phyloP scores from a whole-genome alignment of 148 eudicot species.

The Fagopyrum homotropicum region DNA sequence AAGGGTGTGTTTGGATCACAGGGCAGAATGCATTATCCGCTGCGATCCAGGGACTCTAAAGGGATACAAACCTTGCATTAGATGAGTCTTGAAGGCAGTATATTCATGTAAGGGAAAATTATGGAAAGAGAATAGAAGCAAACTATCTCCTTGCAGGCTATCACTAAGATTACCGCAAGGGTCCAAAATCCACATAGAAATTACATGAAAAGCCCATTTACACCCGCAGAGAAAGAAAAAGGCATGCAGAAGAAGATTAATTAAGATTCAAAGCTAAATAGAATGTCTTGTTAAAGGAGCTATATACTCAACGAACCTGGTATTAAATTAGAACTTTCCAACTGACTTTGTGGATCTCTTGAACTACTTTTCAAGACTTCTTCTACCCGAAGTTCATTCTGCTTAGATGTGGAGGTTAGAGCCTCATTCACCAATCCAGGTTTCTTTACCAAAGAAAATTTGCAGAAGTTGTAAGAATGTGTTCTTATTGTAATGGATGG shows the following conservation, averaged over 20 bases:
- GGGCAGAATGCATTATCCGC: too few species aligned
- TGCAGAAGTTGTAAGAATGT: constrained; percentile 77
- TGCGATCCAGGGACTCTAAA: neutral
- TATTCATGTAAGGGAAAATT: neutral
- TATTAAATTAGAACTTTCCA: constrained; percentile 1
- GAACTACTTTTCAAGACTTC: neutral
- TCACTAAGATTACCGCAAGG: neutral
- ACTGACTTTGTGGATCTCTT: neutral
- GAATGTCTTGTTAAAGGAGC: constrained; percentile 1
- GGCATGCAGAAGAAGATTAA: neutral
- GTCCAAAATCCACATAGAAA: neutral
- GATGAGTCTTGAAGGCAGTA: neutral
- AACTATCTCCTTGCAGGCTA: neutral
- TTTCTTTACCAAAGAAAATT: constrained; percentile 59
- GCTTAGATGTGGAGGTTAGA: constrained; percentile 17
- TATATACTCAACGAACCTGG: neutral
- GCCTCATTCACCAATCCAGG: constrained; percentile 20
- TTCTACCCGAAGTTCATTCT: constrained; percentile 8
- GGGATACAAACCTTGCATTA: neutral
- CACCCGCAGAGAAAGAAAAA: neutral
- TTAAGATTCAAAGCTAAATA: neutral
- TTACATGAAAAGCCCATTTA: neutral
- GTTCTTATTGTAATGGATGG: constrained; percentile 53
- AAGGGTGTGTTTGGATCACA: too few species aligned
- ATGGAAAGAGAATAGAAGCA: neutral